phyloP scores from a whole-genome alignment of 1,139 yeast genomes.

The Yarrowia galli region DNA sequence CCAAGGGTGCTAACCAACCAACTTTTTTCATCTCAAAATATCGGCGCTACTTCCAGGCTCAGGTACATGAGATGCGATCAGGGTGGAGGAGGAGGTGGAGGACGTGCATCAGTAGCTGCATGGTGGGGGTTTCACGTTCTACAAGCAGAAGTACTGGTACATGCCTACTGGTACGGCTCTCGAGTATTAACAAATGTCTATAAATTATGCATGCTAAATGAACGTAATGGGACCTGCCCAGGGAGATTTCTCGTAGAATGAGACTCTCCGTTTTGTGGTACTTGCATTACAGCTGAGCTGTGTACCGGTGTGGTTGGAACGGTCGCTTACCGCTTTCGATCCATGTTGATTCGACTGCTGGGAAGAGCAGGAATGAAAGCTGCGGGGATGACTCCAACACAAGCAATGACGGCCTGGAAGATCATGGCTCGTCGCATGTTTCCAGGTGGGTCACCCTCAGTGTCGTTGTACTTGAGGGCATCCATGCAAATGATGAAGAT shows the following conservation, averaged over 20 bases:
- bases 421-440: slow-evolving; percentile 50
- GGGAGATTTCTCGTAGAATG: neutral
- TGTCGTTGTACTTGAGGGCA: slow-evolving; percentile 47
- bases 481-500: slow-evolving; percentile 51
- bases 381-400: slow-evolving; percentile 46
- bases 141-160: no score
- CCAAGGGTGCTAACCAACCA: neutral
- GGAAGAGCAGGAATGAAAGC: slow-evolving; percentile 42
- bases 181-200: slow-evolving; percentile 6
- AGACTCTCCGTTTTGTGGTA: neutral
- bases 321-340: slow-evolving; percentile 26
- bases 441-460: slow-evolving; percentile 49
- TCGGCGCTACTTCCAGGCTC: no score
- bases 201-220: slow-evolving; percentile 22
- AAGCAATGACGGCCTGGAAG: slow-evolving; percentile 50
- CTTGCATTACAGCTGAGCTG: neutral
- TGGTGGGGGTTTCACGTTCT: no score
- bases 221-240: slow-evolving; percentile 6
- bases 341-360: slow-evolving; percentile 44
- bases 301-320: neutral
- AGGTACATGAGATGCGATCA: no score
- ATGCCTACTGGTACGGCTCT: no score
- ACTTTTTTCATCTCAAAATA: no score
- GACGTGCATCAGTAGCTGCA: no score
- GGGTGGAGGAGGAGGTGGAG: no score